Evolutionary conservation across 2,329 filamentous ascomycete species (phyloP).

Genomic region (Pestalotiopsis sp.): DNA sequence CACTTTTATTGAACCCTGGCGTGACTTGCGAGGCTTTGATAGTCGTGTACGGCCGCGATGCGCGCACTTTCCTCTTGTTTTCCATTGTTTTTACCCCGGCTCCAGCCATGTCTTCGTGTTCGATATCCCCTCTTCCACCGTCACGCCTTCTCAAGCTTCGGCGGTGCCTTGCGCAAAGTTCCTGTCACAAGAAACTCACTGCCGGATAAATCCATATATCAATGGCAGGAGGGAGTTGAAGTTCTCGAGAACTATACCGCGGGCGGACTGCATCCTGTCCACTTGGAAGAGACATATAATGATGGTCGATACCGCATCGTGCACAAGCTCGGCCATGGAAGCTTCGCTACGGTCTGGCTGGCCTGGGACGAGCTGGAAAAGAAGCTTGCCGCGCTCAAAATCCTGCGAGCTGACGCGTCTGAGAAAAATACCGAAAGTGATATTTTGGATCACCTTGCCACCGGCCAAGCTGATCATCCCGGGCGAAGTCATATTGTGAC

Average conservation of each 20-base stretch:
- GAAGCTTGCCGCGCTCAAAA: background rate
- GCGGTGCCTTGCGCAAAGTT: background rate
- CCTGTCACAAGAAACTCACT: background rate
- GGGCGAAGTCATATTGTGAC: background rate
- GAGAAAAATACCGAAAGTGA: background rate
- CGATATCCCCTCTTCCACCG: background rate
- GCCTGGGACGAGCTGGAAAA: background rate
- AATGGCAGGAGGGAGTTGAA: constrained; percentile 8
- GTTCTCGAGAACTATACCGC: constrained; percentile 14
- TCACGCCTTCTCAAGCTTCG: background rate
- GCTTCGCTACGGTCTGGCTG: constrained; percentile 25
- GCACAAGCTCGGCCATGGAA: constrained; percentile 26
- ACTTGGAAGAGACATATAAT: constrained; percentile 21
- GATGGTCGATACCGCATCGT: constrained; percentile 22
- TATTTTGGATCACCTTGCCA: background rate
- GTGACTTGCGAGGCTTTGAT: background rate
- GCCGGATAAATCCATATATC: background rate
- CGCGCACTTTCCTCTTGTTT: background rate
- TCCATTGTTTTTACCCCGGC: background rate
- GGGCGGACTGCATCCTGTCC: constrained; percentile 26
- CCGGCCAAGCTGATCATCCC: constrained; percentile 4
- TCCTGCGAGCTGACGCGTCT: background rate
- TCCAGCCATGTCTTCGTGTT: background rate
- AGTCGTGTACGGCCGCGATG: background rate
- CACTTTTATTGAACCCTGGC: too few species aligned